Evolutionary conservation across 2,329 filamentous ascomycete species (phyloP).

Genomic region (Aspergillus quadricinctus): DNA sequence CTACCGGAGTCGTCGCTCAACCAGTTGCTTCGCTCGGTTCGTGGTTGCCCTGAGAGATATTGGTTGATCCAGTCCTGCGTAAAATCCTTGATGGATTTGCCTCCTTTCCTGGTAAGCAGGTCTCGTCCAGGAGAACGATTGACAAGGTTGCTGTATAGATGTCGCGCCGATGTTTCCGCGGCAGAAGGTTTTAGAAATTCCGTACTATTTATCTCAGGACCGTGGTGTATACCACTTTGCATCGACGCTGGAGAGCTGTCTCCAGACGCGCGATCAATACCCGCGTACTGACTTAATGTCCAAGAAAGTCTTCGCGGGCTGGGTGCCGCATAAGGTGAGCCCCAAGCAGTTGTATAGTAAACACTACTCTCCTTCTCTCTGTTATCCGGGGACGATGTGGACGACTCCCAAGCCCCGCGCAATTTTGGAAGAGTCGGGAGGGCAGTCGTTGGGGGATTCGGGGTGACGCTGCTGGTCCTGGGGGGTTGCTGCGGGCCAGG

Average conservation of each 20-base stretch:
- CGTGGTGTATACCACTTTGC: slow-evolving; percentile 19
- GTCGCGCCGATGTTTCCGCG: slow-evolving; percentile 19
- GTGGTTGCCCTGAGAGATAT: slow-evolving; percentile 67
- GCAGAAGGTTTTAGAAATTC: slow-evolving; percentile 27
- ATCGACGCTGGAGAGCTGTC: slow-evolving; percentile 33
- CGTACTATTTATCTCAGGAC: slow-evolving; percentile 21
- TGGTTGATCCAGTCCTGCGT: slow-evolving; percentile 85
- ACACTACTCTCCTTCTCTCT: slow-evolving; percentile 45
- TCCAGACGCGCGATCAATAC: slow-evolving; percentile 34
- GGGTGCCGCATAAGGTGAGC: slow-evolving; percentile 75
- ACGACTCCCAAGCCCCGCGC: slow-evolving; percentile 31
- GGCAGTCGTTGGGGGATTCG: slow-evolving; percentile 21
- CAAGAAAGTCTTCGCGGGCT: slow-evolving; percentile 43
- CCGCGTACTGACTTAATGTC: slow-evolving; percentile 42
- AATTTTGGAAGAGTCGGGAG: slow-evolving; percentile 31
- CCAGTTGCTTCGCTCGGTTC: slow-evolving; percentile 73
- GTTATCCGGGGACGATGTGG: slow-evolving; percentile 38
- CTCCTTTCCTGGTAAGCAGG: slow-evolving; percentile 21
- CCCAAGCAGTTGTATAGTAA: slow-evolving; percentile 78
- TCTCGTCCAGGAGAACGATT: slow-evolving; percentile 23
- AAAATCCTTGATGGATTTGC: slow-evolving; percentile 50
- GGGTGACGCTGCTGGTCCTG: slow-evolving; percentile 21
- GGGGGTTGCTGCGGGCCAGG: slow-evolving; percentile 26
- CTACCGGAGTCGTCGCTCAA: slow-evolving; percentile 73
- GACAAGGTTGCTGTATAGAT: slow-evolving; percentile 21